These are phyloP conservation scores for Arachis hypogaea DNA, from an alignment of 306 rosid genomes.

Conservation along the genomic window DNA sequence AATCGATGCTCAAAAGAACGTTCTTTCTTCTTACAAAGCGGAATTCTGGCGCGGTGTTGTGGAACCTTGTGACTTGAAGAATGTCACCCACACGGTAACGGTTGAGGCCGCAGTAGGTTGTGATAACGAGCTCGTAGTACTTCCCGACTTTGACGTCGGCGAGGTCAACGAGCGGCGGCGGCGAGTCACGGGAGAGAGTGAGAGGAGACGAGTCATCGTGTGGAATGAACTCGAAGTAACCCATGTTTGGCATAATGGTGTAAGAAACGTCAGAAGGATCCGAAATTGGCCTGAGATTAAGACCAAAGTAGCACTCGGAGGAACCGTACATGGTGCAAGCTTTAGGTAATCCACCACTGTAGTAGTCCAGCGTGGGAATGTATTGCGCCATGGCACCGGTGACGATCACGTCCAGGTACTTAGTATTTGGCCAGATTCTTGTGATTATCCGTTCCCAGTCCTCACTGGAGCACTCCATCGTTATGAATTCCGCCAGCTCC, in stretches of 20 bases:
- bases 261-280: conserved; percentile 78
- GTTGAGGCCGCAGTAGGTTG: conserved; percentile 77
- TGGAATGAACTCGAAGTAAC: conserved; percentile 81
- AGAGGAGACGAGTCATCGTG: conserved; percentile 57
- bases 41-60: conserved; percentile 73
- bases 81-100: conserved; percentile 92
- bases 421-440: conserved; percentile 91
- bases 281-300: conserved; percentile 72
- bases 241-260: conserved; percentile 98
- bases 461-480: conserved; percentile 52
- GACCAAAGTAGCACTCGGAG: conserved; percentile 90
- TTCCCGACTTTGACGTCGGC: conserved; percentile 74
- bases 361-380: conserved; percentile 77
- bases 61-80: conserved; percentile 73
- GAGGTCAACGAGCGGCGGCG: conserved; percentile 70
- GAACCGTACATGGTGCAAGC: conserved; percentile 95
- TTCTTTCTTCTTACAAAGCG: conserved; percentile 80
- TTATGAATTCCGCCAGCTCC: conserved; percentile 61
- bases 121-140: conserved; percentile 72
- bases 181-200: conserved; percentile 54
- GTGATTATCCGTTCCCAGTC: conserved; percentile 80
- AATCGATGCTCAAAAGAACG: conserved; percentile 78
- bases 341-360: conserved; percentile 69
- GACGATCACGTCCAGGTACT: conserved; percentile 83
- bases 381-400: conserved; percentile 99